Base-by-base conservation (phyloP, 495 filamentous ascomycete species). In the Aspergillus sclerotiicarbonarius region DNA sequence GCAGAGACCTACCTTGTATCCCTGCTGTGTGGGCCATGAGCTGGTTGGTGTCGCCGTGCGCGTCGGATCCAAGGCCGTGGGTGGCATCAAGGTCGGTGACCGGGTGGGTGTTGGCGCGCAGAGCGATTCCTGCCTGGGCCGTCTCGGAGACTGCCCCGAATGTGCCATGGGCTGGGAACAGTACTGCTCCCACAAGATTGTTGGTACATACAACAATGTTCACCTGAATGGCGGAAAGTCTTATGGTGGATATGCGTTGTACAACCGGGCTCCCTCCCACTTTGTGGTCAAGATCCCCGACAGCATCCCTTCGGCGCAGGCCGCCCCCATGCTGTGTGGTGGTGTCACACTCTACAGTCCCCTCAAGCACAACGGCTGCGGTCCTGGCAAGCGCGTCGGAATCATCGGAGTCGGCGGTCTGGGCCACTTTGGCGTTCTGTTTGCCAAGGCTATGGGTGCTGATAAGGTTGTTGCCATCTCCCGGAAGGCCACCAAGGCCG, bases 31-130 rank as follows among this genome's bases (percentile, higher is more conserved):
- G 29, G 91, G 90, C 50, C 91, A 94, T 71, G 92, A 96, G 67
- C 88, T 96, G 37, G 85, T 92, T 29, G 92, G 92, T 45, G 84
- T 72, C 6, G 90, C 83, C 12, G 86, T 92, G 20, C 85, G 85
- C 16, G 87, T 93, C 15, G 92, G 91, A 32, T 78, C 72, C 52
- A 79, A 89, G 46, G 88, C 82, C 8, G 81, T 82, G 51, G 76
- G 67, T 6, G 71, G 79, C 39, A 78, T 96, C 71, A 87, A 90
- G 57, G 68, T 92, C 46, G 92, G 92, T n/a, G 91, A 96, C 68
- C 84, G 91, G 21, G 89, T 94, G 35, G 92, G 92, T 35, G 89
- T 96, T 25, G 92, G 92, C 48, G 91, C 92, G 1, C 91, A 96
- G 73, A 80, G 79, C 33, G 79, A 81, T 44, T 86, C 87, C 13